Evolutionary conservation across 306 rosid genomes (phyloP), one percentile per base, ranked within the genome.

Genomic region (Potentilla sterilis): DNA sequence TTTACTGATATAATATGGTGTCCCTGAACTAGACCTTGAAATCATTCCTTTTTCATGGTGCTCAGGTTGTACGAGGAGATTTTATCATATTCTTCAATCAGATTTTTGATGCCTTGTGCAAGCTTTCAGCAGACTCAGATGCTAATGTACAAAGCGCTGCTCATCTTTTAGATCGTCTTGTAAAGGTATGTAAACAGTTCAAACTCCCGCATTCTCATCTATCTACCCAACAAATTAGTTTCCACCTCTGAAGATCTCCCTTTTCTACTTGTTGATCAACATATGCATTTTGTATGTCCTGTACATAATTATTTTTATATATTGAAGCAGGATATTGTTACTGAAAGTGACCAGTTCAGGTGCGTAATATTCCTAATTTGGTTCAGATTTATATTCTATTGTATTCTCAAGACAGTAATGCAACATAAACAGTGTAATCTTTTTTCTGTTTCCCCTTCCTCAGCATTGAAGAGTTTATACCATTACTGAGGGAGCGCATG

Each of bases 321-420:
- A 37, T 74, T 89, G 88, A 77, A 78, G 83, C 97, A 96, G 99
- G 99, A 96, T 82, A 96, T 96, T 78, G 99, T 96, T 81, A 96
- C 99, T 55, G 99, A 96, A 85, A 92, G 98, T 57, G 98, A 96
- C 84, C 98, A 96, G 82, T 96, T 96, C 96, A 96, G 99, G 99
- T 93, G 81, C 62, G 82, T 67, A 57, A 54, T 85, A 47, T 78
- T 85, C 76, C 65, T 61, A 6, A 19, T 44, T 68, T 79, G 59
- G 65, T 72, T 82, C 77, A 61, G 74, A 63, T 62, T 64, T 62
- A 43, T 81, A 68, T 64, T 40, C 55, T 65, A 38, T 66, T 54
- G 16, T 66, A 22, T 66, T 58, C 41, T 47, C 32, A 44, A 68
- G 47, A 74, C 16, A 42, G 44, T 19, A 7, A 1, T 34, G 24